Percentiles rank a stretch among this genome's conserved stretches.
These are phyloP conservation scores for Trapa incisa DNA, from an alignment of 345 rosid genomes.

Conservation along the genomic window DNA sequence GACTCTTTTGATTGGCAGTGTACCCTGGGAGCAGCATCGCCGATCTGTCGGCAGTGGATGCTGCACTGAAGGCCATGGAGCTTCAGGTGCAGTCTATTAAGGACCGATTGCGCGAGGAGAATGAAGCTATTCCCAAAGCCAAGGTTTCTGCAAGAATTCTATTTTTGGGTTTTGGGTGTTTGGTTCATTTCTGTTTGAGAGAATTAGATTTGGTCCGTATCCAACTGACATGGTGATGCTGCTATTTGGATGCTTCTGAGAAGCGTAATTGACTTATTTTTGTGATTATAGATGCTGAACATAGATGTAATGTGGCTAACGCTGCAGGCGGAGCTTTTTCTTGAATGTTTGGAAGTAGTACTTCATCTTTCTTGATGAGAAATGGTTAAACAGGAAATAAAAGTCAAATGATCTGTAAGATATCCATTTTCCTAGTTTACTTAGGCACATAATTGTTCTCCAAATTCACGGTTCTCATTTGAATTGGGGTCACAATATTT, in stretches of 20 bases:
- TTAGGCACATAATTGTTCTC: background rate
- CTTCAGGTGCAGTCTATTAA: constrained; percentile 68
- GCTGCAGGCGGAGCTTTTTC: too few species aligned
- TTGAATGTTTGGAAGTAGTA: background rate
- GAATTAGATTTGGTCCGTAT: background rate
- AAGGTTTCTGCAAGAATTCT: constrained; percentile 22
- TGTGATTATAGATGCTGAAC: background rate
- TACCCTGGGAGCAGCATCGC: constrained; percentile 57
- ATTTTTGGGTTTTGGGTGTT: background rate
- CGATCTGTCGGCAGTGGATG: constrained; percentile 57
- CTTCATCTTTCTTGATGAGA: background rate
- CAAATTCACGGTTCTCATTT: background rate
- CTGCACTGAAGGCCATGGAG: constrained; percentile 71
- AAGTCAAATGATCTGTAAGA: too few species aligned
- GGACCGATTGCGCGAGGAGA: constrained; percentile 61
- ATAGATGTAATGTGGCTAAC: background rate
- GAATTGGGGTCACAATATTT: background rate
- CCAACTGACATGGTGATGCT: background rate
- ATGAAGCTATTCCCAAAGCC: constrained; percentile 75
- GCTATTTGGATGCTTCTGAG: background rate
- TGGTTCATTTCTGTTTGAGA: background rate
- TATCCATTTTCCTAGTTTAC: too few species aligned
- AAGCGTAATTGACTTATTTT: background rate
- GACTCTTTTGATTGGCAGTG: constrained; percentile 32
- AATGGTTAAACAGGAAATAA: too few species aligned